phyloP scores from a whole-genome alignment of 2,329 filamentous ascomycete species.

The Epichloe typhina region DNA sequence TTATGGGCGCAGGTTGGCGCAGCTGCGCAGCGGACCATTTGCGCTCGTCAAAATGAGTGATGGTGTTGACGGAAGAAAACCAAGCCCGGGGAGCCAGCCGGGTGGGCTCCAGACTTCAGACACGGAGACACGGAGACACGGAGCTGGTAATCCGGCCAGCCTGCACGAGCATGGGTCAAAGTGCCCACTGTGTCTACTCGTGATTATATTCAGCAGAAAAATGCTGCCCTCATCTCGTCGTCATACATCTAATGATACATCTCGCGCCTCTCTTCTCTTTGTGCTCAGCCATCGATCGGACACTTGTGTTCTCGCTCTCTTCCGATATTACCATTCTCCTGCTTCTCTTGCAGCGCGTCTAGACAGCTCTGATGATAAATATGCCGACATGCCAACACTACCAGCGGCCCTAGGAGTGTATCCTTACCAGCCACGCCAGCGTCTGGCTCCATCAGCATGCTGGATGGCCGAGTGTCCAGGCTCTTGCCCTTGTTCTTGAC shows the following conservation, averaged over 20 bases:
- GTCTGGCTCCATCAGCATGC: conserved; percentile 23
- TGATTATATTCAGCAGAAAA: no score
- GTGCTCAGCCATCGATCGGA: conserved; percentile 40
- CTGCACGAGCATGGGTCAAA: no score
- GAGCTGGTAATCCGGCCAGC: no score
- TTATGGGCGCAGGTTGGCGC: conserved; percentile 6
- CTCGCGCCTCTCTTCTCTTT: not conserved
- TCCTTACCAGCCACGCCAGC: conserved; percentile 17
- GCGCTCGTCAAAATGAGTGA: not conserved
- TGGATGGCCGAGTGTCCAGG: conserved; percentile 25
- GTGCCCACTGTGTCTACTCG: no score
- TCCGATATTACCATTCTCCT: conserved; percentile 33
- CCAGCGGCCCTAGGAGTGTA: conserved; percentile 48
- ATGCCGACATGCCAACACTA: conserved; percentile 58
- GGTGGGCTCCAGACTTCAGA: no score
- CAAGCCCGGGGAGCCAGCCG: not conserved
- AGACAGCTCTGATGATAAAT: conserved; percentile 57
- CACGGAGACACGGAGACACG: no score
- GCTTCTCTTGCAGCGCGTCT: conserved; percentile 47
- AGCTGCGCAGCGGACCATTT: not conserved
- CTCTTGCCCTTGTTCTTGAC: conserved; percentile 32
- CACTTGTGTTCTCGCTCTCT: conserved; percentile 40
- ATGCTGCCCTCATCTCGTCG: not conserved
- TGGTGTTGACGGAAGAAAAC: not conserved
- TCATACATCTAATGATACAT: conserved; percentile 4